A percentile compares a stretch with the other conserved stretches of the same genome.
These are phyloP conservation scores for Prunus armeniaca DNA, from an alignment of 306 rosid species.

Conservation along the genomic window DNA sequence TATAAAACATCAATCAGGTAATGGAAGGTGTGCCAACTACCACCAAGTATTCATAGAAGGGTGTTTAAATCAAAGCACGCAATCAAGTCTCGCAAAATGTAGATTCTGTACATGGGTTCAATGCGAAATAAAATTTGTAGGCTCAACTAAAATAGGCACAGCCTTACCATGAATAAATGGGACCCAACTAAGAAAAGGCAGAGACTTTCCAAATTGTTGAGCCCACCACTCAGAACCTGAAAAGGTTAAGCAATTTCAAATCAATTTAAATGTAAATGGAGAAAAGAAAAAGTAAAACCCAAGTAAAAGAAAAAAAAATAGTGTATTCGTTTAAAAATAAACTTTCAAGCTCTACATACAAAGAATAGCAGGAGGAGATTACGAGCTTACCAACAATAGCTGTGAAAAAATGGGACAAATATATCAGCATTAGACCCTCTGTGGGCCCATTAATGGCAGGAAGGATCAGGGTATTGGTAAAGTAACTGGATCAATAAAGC, in stretches of 20 bases:
- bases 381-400: conserved; percentile 71
- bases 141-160: conserved; percentile 7
- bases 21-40: background rate
- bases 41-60: background rate
- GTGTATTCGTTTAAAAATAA: background rate
- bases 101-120: background rate
- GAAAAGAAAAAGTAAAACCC: background rate
- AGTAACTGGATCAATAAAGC: conserved; percentile 59
- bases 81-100: background rate
- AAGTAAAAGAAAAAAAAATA: background rate
- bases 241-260: conserved; percentile 12
- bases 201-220: conserved; percentile 63
- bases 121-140: background rate
- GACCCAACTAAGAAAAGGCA: conserved; percentile 76
- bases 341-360: background rate
- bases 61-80: background rate
- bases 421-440: conserved; percentile 90
- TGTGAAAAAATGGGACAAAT: conserved; percentile 70
- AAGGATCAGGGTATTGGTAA: conserved; percentile 83
- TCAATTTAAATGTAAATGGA: background rate
- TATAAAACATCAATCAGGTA: too few relatives aligned
- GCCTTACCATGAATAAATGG: conserved; percentile 62
- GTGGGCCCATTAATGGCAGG: conserved; percentile 96
- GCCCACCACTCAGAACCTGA: conserved; percentile 96
- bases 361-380: conserved; percentile 12